phyloP scores from a whole-genome alignment of 2,329 filamentous ascomycete species.

The Penicillium sp. region DNA sequence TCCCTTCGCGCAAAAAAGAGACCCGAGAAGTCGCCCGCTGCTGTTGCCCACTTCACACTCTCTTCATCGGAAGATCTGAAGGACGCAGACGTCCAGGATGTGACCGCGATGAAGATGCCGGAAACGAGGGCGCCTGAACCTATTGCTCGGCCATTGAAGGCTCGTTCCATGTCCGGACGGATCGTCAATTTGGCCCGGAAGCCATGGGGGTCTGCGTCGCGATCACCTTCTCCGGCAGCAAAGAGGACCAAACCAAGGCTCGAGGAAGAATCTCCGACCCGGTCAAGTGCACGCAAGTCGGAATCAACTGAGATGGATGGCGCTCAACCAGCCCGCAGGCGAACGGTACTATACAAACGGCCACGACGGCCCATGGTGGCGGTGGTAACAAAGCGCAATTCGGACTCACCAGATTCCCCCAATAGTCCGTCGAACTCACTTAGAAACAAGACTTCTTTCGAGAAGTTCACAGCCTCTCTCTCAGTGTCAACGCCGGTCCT shows the following conservation, averaged over 20 bases:
- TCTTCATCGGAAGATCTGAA: conserved; percentile 42
- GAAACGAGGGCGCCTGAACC: conserved; percentile 37
- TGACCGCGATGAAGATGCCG: conserved; percentile 24
- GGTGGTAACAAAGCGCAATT: conserved; percentile 42
- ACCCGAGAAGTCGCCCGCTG: conserved; percentile 26
- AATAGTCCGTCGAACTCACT: conserved; percentile 48
- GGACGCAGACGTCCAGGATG: conserved; percentile 29
- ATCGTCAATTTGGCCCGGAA: conserved; percentile 56
- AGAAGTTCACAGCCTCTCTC: conserved; percentile 48
- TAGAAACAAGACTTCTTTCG: conserved; percentile 49
- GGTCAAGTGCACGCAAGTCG: conserved; percentile 20
- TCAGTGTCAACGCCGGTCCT: conserved; percentile 52
- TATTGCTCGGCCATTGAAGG: conserved; percentile 44
- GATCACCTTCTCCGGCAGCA: conserved; percentile 52
- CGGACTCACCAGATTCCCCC: conserved; percentile 40
- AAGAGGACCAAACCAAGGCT: conserved; percentile 34
- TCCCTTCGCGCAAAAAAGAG: conserved; percentile 44
- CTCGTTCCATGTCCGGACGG: conserved; percentile 54
- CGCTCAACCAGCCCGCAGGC: conserved; percentile 31
- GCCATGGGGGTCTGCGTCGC: conserved; percentile 53
- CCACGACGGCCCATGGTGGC: conserved; percentile 47
- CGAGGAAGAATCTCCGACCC: conserved; percentile 37
- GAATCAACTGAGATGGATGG: conserved; percentile 30
- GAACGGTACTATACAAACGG: conserved; percentile 42
- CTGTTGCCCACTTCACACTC: conserved; percentile 43